phyloP scores from a whole-genome alignment of 306 rosid species.

The Cucumis sativus region DNA sequence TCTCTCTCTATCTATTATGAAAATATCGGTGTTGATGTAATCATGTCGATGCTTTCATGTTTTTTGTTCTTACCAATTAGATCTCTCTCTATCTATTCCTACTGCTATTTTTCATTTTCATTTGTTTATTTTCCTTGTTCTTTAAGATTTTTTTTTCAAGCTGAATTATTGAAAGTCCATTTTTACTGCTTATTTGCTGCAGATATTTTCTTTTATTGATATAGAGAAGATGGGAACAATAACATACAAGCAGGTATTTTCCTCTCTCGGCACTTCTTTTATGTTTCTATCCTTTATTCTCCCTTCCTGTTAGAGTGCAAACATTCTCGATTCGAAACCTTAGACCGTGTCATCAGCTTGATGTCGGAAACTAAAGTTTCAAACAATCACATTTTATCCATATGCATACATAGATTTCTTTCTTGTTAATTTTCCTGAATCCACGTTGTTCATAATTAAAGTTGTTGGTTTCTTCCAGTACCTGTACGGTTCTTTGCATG shows the following conservation, averaged over 20 bases:
- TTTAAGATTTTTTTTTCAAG: neutral
- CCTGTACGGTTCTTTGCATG: slow-evolving; percentile 52
- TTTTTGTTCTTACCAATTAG: neutral
- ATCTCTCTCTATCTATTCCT: neutral
- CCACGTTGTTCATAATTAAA: neutral
- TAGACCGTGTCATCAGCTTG: neutral
- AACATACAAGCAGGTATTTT: slow-evolving; percentile 64
- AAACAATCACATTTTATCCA: neutral
- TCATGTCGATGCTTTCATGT: neutral
- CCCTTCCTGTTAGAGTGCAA: neutral
- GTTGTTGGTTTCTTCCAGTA: slow-evolving; percentile 38
- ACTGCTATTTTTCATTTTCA: neutral
- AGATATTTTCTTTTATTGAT: slow-evolving; percentile 70
- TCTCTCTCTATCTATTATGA: no score
- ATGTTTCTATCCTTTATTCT: neutral
- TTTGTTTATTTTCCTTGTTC: neutral
- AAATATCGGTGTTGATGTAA: neutral
- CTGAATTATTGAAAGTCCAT: neutral
- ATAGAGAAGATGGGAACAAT: slow-evolving; percentile 53
- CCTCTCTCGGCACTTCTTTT: neutral
- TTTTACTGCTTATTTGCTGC: slow-evolving; percentile 12
- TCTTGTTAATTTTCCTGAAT: neutral
- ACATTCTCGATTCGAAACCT: neutral
- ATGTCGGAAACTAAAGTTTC: neutral
- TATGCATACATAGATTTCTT: neutral